Evolutionary conservation across 108 stramenopile genomes (phyloP), one percentile per base, ranked within the genome.

Genomic region (Pelagomonas calceolata): DNA sequence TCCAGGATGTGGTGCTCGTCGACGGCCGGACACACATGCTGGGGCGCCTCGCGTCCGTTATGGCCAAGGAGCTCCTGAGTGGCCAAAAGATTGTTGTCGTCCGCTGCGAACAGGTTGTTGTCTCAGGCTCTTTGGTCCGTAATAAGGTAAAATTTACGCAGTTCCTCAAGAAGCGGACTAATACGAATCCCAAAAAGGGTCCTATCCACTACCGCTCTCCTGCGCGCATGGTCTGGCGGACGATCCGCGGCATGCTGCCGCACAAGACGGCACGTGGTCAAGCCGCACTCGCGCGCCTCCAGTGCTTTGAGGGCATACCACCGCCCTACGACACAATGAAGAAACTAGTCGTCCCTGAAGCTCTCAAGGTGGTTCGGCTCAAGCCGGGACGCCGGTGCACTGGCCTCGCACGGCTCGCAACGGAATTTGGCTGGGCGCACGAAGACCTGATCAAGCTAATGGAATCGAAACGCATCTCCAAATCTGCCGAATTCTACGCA

Each of bases 181-280:
- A 98, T 91, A 97, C 99, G 71, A 99, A 99, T 90, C 99, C 96
- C 51, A 21, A 74, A 32, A 81, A 84, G 78, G 90, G 94, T 66
- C 99, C 99, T 36, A 93, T 92, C 89, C 95, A 98, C 81, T 94
- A 93, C 93, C 94, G 95, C 81, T 75, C 87, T 69, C 99, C 99
- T 30, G 90, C 97, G 65, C 76, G 88, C 34, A 97, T 98, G 85
- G 89, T 99, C 65, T 98, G 94, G 95, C 86, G 99, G 65, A 97
- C 95, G 66, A 89, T 99, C 75, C 95, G 99, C 60, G 99, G 99
- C 73, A 99, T 99, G 99, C 78, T 98, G 63, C 91, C 96, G 67
- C 97, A 98, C 77, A 99, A 96, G 92, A 92, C 95, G 32, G 82
- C 83, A 60, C 90, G 99, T 44, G 99, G 99, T 67, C 87, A 91